phyloP scores from a whole-genome alignment of 768 basidiomycete species.

The Omphalotus guepiniiformis region DNA sequence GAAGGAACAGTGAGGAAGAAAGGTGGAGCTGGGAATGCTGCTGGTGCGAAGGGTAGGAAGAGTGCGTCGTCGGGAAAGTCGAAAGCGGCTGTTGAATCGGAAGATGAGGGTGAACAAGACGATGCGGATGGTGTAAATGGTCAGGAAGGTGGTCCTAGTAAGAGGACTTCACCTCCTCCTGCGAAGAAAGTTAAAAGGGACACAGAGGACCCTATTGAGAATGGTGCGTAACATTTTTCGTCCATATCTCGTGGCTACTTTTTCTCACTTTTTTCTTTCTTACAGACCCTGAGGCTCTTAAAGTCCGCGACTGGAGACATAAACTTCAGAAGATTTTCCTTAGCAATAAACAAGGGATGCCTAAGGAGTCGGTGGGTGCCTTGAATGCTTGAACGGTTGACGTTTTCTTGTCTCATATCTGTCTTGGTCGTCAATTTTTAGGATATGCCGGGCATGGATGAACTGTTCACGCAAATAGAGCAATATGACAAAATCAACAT shows the following conservation, averaged over 20 bases:
- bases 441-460: constrained; percentile 76
- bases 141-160: too few species aligned
- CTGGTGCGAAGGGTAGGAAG: too few species aligned
- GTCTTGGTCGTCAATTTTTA: too few species aligned
- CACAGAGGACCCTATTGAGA: constrained; percentile 61
- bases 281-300: constrained; percentile 55
- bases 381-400: too few species aligned
- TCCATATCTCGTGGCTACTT: constrained; percentile 25
- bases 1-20: constrained; percentile 34
- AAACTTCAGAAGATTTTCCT: constrained; percentile 86
- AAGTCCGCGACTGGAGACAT: constrained; percentile 91
- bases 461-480: constrained; percentile 74
- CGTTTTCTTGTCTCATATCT: too few species aligned
- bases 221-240: too few species aligned
- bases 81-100: constrained; percentile 9
- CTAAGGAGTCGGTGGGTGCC: too few species aligned
- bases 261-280: constrained; percentile 3
- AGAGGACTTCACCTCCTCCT: constrained; percentile 56
- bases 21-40: constrained; percentile 31
- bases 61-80: too few species aligned
- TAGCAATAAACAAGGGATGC: constrained; percentile 53
- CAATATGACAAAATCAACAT: constrained; percentile 73
- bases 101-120: constrained; percentile 48
- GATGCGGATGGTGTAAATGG: constrained; percentile 53
- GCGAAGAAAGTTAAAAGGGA: constrained; percentile 59